Conservation (phyloP, 352 stramenopile species). For the Pythium oligandrum region DNA sequence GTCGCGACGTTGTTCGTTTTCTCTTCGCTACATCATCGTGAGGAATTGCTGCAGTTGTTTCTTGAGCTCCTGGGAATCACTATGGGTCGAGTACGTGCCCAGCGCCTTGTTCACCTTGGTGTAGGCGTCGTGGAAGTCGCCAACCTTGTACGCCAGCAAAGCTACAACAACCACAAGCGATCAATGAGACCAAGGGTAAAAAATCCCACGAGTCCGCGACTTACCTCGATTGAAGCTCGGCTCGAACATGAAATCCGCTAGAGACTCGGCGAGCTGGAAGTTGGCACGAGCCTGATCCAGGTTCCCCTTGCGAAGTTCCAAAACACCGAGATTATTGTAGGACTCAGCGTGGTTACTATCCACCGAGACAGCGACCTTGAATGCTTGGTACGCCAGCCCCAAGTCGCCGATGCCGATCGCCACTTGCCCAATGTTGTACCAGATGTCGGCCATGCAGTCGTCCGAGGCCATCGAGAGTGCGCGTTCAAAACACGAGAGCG, state of each 20-base stretch:
- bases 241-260: constrained; percentile 89
- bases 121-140: constrained; percentile 89
- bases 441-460: constrained; percentile 90
- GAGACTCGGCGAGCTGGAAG: constrained; percentile 74
- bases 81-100: constrained; percentile 72
- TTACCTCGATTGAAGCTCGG: constrained; percentile 87
- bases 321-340: constrained; percentile 89
- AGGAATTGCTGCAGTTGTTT: constrained; percentile 84
- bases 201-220: neutral
- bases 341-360: constrained; percentile 90
- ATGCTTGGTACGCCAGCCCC: constrained; percentile 90
- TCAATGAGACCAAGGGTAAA: constrained; percentile 1
- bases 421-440: constrained; percentile 94
- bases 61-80: constrained; percentile 87
- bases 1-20: neutral
- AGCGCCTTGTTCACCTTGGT: constrained; percentile 83
- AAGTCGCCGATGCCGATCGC: constrained; percentile 91
- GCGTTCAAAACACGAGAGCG: constrained; percentile 90
- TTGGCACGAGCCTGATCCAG: constrained; percentile 79
- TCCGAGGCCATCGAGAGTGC: constrained; percentile 85
- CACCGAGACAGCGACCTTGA: constrained; percentile 91
- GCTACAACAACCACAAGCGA: constrained; percentile 28
- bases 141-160: constrained; percentile 87
- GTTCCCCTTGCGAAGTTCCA: constrained; percentile 88
- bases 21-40: constrained; percentile 48